Evolutionary conservation across 768 basidiomycete species (phyloP).

Genomic region (Sporobolomyces roseus): DNA sequence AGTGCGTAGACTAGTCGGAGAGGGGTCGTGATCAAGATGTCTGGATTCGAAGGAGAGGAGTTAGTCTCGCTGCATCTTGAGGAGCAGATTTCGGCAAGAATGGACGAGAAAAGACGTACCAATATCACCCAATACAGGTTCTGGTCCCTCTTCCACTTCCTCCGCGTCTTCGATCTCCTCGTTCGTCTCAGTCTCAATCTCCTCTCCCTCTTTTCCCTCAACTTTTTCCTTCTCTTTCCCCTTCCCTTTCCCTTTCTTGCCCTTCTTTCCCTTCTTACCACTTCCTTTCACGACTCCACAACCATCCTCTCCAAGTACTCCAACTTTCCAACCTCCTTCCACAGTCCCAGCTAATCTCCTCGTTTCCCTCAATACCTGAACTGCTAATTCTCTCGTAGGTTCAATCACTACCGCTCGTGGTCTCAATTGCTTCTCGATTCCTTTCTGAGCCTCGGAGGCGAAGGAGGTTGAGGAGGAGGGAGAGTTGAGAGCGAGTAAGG

Average conservation of each 20-base stretch:
- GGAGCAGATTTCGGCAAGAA: not conserved
- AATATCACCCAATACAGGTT: slow-evolving; percentile 49
- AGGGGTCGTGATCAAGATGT: slow-evolving; percentile 89
- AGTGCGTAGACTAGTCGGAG: slow-evolving; percentile 78
- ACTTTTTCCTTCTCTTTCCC: slow-evolving; percentile 9
- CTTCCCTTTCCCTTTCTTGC: slow-evolving; percentile 13
- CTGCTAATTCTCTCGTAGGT: slow-evolving; percentile 91
- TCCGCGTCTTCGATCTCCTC: not conserved
- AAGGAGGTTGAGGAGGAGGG: slow-evolving; percentile 46
- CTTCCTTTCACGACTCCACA: not conserved
- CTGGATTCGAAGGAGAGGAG: slow-evolving; percentile 50
- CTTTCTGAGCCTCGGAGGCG: not conserved
- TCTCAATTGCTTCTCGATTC: slow-evolving; percentile 53
- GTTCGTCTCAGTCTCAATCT: not conserved
- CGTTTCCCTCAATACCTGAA: slow-evolving; percentile 90
- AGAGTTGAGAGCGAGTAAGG: slow-evolving; percentile 60
- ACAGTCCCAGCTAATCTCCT: slow-evolving; percentile 59
- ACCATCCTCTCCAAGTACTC: slow-evolving; percentile 39
- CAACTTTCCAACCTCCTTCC: slow-evolving; percentile 50
- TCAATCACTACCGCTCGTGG: slow-evolving; percentile 73
- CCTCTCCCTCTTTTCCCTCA: not conserved
- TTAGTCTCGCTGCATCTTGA: not conserved
- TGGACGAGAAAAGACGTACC: slow-evolving; percentile 26
- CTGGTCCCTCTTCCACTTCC: slow-evolving; percentile 55
- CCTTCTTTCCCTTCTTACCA: not conserved